Conservation (phyloP, 305 asterid species). For the Stenogyne calaminthoides region DNA sequence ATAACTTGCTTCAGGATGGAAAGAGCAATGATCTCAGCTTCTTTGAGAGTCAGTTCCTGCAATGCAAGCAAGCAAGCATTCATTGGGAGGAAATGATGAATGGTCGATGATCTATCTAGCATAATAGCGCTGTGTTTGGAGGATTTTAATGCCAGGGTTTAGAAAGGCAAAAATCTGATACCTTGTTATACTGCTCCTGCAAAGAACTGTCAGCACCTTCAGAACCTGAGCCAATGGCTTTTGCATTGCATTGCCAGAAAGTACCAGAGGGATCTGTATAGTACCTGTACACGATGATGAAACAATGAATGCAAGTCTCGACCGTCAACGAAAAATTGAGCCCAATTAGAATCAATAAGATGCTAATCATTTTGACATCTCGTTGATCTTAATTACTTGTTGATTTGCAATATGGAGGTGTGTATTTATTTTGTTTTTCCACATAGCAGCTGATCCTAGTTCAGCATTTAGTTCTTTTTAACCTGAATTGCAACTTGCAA, state of each 20-base stretch:
- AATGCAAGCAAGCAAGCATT: conserved; percentile 13
- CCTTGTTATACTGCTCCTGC: conserved; percentile 94
- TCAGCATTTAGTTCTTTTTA: background rate
- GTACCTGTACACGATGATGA: conserved; percentile 48
- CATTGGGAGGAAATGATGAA: background rate
- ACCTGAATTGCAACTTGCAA: background rate
- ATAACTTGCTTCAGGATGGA: conserved; percentile 92
- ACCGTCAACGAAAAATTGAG: background rate
- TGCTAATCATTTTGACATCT: background rate
- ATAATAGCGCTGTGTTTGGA: background rate
- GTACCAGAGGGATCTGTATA: conserved; percentile 92
- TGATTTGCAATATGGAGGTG: conserved; percentile 10
- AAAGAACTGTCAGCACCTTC: conserved; percentile 97
- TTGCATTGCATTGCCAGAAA: conserved; percentile 96
- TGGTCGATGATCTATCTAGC: background rate
- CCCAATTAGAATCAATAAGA: background rate
- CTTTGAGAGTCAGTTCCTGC: conserved; percentile 78
- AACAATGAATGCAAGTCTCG: conserved; percentile 14
- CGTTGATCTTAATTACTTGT: background rate
- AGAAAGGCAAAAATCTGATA: conserved; percentile 17
- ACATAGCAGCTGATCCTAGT: conserved; percentile 3
- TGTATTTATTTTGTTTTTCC: background rate
- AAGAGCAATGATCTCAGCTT: conserved; percentile 90
- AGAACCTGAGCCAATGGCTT: conserved; percentile 94
- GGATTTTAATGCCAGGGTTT: background rate